These are phyloP conservation scores for Aspergillus baeticus DNA, from an alignment of 495 filamentous ascomycete genomes.

Conservation along the genomic window DNA sequence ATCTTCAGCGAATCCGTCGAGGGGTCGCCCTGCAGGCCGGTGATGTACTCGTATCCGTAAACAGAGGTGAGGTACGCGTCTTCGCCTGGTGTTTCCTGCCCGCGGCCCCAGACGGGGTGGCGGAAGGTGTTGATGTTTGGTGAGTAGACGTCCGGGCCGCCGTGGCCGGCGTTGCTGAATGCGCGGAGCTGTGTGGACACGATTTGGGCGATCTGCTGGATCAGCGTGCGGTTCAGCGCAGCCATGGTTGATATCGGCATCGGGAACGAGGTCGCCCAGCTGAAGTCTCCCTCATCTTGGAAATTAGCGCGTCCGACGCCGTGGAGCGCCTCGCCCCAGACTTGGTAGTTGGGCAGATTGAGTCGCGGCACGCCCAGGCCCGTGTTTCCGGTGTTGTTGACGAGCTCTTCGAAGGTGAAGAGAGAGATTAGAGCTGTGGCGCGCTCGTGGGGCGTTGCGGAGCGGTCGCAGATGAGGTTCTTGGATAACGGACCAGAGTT, in stretches of 20 bases:
- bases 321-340: conserved; percentile 53
- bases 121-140: conserved; percentile 71
- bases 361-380: conserved; percentile 56
- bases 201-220: conserved; percentile 54
- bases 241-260: conserved; percentile 59
- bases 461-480: conserved; percentile 47
- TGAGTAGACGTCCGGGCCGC: conserved; percentile 62
- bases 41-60: conserved; percentile 59
- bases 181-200: conserved; percentile 66
- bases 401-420: conserved; percentile 53
- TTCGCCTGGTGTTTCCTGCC: conserved; percentile 62
- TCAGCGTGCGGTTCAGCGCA: conserved; percentile 58
- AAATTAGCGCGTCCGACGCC: conserved; percentile 57
- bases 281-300: conserved; percentile 47
- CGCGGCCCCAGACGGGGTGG: conserved; percentile 61
- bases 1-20: no score
- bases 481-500: conserved; percentile 29
- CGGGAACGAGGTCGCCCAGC: conserved; percentile 62
- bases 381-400: conserved; percentile 55
- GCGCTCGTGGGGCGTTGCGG: conserved; percentile 43
- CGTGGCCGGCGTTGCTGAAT: conserved; percentile 59
- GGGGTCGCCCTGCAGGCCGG: conserved; percentile 61
- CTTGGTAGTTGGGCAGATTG: conserved; percentile 54
- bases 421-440: conserved; percentile 43
- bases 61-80: conserved; percentile 47